Conservation (phyloP, 2,329 filamentous ascomycete genomes). For the Plectosphaerella plurivora region DNA sequence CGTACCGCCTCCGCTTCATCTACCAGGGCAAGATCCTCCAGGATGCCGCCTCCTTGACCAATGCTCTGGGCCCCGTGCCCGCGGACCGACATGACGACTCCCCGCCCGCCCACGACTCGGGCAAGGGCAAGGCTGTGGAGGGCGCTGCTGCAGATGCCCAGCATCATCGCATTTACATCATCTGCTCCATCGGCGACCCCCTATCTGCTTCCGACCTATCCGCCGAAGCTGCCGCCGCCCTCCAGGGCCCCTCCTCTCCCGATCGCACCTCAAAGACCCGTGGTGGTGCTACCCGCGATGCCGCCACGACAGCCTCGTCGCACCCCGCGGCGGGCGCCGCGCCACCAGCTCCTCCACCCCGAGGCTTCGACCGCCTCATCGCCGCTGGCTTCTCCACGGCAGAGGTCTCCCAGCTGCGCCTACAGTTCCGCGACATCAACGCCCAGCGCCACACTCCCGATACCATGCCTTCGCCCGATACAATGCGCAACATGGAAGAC, state of each 20-base stretch:
- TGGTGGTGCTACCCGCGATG: slow-evolving; percentile 43
- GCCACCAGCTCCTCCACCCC: slow-evolving; percentile 21
- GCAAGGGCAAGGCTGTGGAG: slow-evolving; percentile 66
- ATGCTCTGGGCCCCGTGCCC: slow-evolving; percentile 61
- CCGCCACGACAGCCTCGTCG: slow-evolving; percentile 18
- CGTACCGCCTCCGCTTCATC: slow-evolving; percentile 79
- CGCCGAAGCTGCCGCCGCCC: slow-evolving; percentile 53
- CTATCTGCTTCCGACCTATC: slow-evolving; percentile 66
- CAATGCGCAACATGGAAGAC: slow-evolving; percentile 77
- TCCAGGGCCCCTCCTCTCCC: slow-evolving; percentile 21
- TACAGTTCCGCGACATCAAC: slow-evolving; percentile 86
- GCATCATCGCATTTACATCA: slow-evolving; percentile 70
- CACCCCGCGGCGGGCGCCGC: slow-evolving; percentile 36
- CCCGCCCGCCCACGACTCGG: slow-evolving; percentile 22
- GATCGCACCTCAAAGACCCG: neutral
- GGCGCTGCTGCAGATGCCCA: slow-evolving; percentile 31
- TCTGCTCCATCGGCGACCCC: slow-evolving; percentile 82
- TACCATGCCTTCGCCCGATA: slow-evolving; percentile 76
- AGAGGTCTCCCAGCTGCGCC: slow-evolving; percentile 79
- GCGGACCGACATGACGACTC: slow-evolving; percentile 20
- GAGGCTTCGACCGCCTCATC: slow-evolving; percentile 85
- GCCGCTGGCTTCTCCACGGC: slow-evolving; percentile 74
- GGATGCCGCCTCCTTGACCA: slow-evolving; percentile 64
- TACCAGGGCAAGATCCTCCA: slow-evolving; percentile 82
- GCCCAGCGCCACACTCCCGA: slow-evolving; percentile 80